Base-by-base conservation (phyloP, 257 asterid genomes). In the Solanum chilense region DNA sequence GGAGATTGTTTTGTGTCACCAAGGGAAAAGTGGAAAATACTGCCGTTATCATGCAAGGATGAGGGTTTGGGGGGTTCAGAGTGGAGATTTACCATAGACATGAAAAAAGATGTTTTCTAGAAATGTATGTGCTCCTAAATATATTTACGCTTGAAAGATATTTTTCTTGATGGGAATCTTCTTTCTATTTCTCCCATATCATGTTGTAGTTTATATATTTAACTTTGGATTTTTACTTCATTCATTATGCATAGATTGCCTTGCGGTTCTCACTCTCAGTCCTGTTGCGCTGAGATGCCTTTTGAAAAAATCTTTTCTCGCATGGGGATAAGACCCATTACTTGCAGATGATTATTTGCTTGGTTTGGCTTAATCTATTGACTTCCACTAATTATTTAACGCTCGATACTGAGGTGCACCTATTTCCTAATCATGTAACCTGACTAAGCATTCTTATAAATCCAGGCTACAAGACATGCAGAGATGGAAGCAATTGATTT, bases 401-500 rank as follows among this genome's bases (percentile, higher is more conserved):
- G 10, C 64, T 44, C 41, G 11, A 29, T 47, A 45, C 15, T 78
- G 39, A 44, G 25, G 41, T 15, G 41, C 64, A 44, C 84, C 15
- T 25, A 15, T 76, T 68, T 16, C 45, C 41, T 86, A 21, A n/a
- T 76, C 60, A 33, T 37, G 68, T 76, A 74, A 52, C 39, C 7
- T 58, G 70, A 25, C 27, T 64, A 18, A 66, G 44, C 23, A 68
- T 62, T 89, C 89, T 90, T 92, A 95, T 47, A 37, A 80, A 80
- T 80, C 68, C 42, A 80, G 85, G 98, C 98, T 56, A 94, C 96
- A 86, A 92, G 98, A 82, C 99, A 95, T 89, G 99, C 98, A 66
- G 99, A 97, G 93, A 94, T 96, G 98, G 99, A 94, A 94, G 99
- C 99, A 82, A 95, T 97, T 88, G 99, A 95, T 91, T 66, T 86